phyloP scores from a whole-genome alignment of 768 basidiomycete genomes.

The Tulasnella sp. region DNA sequence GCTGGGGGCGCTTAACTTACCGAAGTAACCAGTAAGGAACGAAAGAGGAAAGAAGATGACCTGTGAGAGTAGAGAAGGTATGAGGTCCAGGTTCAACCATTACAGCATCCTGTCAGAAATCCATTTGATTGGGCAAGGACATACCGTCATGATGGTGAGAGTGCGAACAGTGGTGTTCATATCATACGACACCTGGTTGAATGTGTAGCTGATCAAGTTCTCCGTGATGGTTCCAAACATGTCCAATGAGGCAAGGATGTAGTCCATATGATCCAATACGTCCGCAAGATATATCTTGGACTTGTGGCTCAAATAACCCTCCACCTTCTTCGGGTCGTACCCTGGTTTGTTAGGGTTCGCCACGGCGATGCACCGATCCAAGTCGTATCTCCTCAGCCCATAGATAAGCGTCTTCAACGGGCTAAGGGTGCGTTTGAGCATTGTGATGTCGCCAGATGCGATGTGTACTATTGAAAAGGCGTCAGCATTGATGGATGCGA shows the following conservation, averaged over 20 bases:
- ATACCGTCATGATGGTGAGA: not conserved
- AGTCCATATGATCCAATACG: slow-evolving; percentile 67
- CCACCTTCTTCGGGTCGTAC: slow-evolving; percentile 27
- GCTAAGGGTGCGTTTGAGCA: slow-evolving; percentile 62
- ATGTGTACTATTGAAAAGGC: slow-evolving; percentile 46
- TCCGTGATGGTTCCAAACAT: slow-evolving; percentile 62
- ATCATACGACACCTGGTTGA: slow-evolving; percentile 66
- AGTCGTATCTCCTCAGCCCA: slow-evolving; percentile 56
- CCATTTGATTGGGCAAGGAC: too few relatives aligned
- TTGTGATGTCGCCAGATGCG: slow-evolving; percentile 58
- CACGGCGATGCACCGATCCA: slow-evolving; percentile 52
- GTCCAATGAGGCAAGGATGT: slow-evolving; percentile 54
- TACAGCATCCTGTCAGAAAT: not conserved
- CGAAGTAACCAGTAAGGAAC: slow-evolving; percentile 59
- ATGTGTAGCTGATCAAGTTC: slow-evolving; percentile 61
- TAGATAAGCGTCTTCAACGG: slow-evolving; percentile 61
- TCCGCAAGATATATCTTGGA: too few relatives aligned
- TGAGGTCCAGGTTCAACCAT: slow-evolving; percentile 33
- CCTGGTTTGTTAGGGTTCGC: slow-evolving; percentile 31
- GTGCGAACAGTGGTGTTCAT: slow-evolving; percentile 58
- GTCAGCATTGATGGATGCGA: not conserved
- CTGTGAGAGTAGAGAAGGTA: slow-evolving; percentile 48
- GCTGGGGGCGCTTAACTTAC: slow-evolving; percentile 22
- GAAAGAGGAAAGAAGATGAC: slow-evolving; percentile 64
- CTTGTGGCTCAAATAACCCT: slow-evolving; percentile 31